Evolutionary conservation across 2,329 filamentous ascomycete genomes (phyloP).

Genomic region (Exophiala sp.): DNA sequence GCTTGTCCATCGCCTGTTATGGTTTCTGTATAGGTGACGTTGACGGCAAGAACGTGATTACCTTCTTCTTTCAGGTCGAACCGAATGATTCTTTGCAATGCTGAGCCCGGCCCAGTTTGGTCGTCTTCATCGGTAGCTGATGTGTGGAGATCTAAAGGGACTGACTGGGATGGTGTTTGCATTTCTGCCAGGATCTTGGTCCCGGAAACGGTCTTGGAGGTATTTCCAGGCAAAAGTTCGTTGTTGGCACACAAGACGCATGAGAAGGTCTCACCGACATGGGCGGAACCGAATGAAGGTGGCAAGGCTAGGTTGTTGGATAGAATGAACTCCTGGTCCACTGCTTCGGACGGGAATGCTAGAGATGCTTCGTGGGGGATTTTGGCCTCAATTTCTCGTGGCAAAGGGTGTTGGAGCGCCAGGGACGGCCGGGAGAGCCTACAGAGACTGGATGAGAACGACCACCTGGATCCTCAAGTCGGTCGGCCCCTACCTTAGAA

Average conservation of each 20-base stretch:
- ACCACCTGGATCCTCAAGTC: not conserved
- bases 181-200: constrained; percentile 86
- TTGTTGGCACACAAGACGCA: constrained; percentile 97
- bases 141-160: constrained; percentile 53
- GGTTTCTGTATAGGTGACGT: constrained; percentile 88
- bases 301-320: constrained; percentile 64
- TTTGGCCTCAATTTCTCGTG: constrained; percentile 41
- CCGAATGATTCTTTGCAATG: constrained; percentile 71
- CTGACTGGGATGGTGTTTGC: constrained; percentile 77
- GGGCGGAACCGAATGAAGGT: constrained; percentile 85
- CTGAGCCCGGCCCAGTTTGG: constrained; percentile 48
- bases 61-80: constrained; percentile 93
- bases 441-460: constrained; percentile 7
- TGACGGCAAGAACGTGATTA: constrained; percentile 86
- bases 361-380: constrained; percentile 62
- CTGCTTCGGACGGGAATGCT: constrained; percentile 56
- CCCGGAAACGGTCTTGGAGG: constrained; percentile 55
- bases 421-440: constrained; percentile 69
- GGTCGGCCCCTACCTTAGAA: constrained; percentile 51
- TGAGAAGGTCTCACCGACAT: constrained; percentile 90
- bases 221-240: constrained; percentile 50
- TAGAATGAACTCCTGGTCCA: constrained; percentile 50
- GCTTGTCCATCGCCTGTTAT: constrained; percentile 44
- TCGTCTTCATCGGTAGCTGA: constrained; percentile 13
- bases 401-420: constrained; percentile 42